Evolutionary conservation across 2,329 filamentous ascomycete genomes (phyloP), one percentile per base, ranked within the genome.

Genomic region (Claviceps digitariae): DNA sequence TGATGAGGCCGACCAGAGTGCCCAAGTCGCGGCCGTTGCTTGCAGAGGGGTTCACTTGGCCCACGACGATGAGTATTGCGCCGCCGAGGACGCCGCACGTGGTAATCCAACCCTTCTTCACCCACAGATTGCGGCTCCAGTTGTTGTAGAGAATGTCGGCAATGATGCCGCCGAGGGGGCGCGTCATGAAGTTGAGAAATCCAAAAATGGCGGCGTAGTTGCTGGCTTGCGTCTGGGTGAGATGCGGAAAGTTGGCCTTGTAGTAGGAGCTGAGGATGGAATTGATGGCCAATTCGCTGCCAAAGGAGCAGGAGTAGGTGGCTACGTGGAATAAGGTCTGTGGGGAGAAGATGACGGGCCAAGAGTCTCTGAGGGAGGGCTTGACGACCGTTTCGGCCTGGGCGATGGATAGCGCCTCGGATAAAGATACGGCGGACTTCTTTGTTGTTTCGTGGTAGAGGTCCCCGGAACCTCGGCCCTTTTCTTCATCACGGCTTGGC

Each of bases 1-100:
- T 83, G 9, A 94, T 72, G 6, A 95, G 79, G 1, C 86, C 87
- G 53, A 93, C 82, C 75, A 94, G 83, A 2, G 79, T 81, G 7
- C 75, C 69, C 15, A 68, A 60, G 43, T 47, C 56, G 43, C 57
- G 53, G 17, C 62, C 63, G 48, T 61, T 63, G 48, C 83, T 66
- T 25, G 76, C 63, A 27, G 82, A 76, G 0, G 86, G 77, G 65
- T 93, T 72, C 62, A 81, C 73, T 1, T 74, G 70, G 23, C 84
- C 86, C 61, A 83, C 74, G 56, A 83, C 66, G 54, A 90, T 76
- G 21, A 78, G 70, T 27, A 84, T 52, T 6, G 73, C 73, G 58
- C 87, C 84, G 23, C 77, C 78, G 49, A 79, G 61, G 1, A 82
- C 67, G 2, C 85, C 87, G 82, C 75, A 67, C 4, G 54, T 41